Evolutionary conservation across 2,329 filamentous ascomycete species (phyloP).

Genomic region (Aureobasidium melanogenum): DNA sequence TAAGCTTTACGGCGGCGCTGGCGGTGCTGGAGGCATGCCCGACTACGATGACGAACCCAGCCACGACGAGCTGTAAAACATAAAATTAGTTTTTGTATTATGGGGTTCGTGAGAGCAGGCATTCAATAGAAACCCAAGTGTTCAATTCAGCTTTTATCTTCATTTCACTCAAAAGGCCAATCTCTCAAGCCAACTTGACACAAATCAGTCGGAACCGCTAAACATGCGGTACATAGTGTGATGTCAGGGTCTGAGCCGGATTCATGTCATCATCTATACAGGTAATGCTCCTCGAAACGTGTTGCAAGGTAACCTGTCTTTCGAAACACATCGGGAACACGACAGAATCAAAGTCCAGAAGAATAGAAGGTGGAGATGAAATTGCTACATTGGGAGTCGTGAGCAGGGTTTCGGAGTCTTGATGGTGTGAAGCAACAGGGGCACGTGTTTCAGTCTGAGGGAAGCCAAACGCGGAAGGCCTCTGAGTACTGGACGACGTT

Average conservation of each 20-base stretch:
- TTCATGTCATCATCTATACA: not conserved
- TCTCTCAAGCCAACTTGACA: not conserved
- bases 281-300: not conserved
- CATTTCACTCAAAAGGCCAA: not conserved
- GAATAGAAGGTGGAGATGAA: not conserved
- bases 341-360: not conserved
- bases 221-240: not conserved
- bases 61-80: conserved; percentile 41
- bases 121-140: not conserved
- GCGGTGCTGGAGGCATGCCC: conserved; percentile 45
- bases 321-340: not conserved
- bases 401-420: not conserved
- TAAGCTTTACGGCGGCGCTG: conserved; percentile 72
- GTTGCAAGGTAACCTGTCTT: not conserved
- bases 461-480: not conserved
- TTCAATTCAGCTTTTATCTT: not conserved
- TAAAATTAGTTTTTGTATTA: not conserved
- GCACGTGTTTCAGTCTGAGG: conserved; percentile 9
- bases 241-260: not conserved
- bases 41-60: conserved; percentile 56
- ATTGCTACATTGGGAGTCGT: not conserved
- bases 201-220: not conserved
- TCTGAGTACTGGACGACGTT: not conserved
- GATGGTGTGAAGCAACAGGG: not conserved
- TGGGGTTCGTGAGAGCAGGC: conserved; percentile 2